Conservation (phyloP, 306 rosid species). For the Pterocarpus santalinus region DNA sequence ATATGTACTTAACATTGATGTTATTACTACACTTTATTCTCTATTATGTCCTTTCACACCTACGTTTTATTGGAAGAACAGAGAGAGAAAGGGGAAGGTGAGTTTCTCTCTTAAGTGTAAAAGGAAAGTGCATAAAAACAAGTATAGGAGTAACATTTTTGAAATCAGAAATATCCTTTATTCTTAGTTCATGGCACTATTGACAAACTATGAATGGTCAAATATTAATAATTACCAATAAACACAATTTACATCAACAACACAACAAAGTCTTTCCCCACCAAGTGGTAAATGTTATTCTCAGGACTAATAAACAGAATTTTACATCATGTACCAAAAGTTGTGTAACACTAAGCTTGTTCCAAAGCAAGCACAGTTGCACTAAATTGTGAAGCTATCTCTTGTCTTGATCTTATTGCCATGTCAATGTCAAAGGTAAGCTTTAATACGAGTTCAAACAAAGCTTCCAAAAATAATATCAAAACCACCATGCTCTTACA, state of each 20-base stretch:
- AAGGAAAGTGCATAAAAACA: background rate
- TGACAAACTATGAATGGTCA: background rate
- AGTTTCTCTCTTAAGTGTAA: background rate
- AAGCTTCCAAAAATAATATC: slow-evolving; percentile 10
- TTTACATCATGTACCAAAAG: background rate
- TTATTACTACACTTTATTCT: background rate
- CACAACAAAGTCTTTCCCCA: too few relatives aligned
- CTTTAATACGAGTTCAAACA: background rate
- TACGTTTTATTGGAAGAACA: background rate
- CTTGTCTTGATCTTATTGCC: background rate
- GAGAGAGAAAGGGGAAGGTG: background rate
- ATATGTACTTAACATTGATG: background rate
- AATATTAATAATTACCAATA: slow-evolving; percentile 14
- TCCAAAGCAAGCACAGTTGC: slow-evolving; percentile 12
- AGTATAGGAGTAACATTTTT: background rate
- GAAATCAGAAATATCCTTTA: slow-evolving; percentile 5
- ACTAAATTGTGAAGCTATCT: background rate
- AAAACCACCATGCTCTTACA: slow-evolving; percentile 2
- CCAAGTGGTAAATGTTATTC: too few relatives aligned
- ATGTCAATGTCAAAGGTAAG: background rate
- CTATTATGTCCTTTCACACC: too few relatives aligned
- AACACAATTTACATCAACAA: background rate
- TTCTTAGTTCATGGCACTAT: background rate
- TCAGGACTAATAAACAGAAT: background rate
- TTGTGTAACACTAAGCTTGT: background rate